phyloP scores from a whole-genome alignment of 768 basidiomycete species.

The Suillus ampliporus region DNA sequence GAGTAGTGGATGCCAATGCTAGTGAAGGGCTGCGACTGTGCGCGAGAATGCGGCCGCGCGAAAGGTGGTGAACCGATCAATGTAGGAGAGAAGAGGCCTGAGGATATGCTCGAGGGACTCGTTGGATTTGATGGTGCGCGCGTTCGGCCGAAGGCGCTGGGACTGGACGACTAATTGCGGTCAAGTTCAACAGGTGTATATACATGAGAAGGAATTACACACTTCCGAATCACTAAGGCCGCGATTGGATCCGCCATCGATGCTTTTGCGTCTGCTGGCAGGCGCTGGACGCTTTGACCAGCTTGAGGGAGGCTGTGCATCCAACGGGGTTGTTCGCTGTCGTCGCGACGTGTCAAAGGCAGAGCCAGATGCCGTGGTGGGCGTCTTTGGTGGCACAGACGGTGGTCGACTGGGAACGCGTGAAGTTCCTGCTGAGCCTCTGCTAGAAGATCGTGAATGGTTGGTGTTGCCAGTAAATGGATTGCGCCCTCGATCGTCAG shows the following conservation, averaged over 20 bases:
- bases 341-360: constrained; percentile 73
- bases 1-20: constrained; percentile 47
- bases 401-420: constrained; percentile 54
- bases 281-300: constrained; percentile 76
- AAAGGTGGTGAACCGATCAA: constrained; percentile 49
- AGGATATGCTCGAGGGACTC: constrained; percentile 31
- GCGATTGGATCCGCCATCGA: constrained; percentile 63
- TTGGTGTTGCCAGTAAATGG: constrained; percentile 27
- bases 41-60: constrained; percentile 72
- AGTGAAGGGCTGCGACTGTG: constrained; percentile 53
- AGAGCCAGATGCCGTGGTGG: constrained; percentile 48
- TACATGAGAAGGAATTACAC: constrained; percentile 21
- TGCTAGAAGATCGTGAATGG: constrained; percentile 63
- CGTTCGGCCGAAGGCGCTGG: constrained; percentile 53
- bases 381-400: constrained; percentile 62
- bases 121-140: constrained; percentile 79
- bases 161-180: constrained; percentile 43
- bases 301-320: constrained; percentile 68
- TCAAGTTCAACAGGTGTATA: constrained; percentile 8
- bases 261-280: constrained; percentile 71
- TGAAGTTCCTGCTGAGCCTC: constrained; percentile 53
- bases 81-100: constrained; percentile 47
- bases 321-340: constrained; percentile 73
- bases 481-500: constrained; percentile 47
- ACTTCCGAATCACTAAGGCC: constrained; percentile 78